Percentiles rank a stretch among this genome's conserved stretches.
Conservation (phyloP, 2,329 filamentous ascomycete species). For the Colletotrichum agaves region DNA sequence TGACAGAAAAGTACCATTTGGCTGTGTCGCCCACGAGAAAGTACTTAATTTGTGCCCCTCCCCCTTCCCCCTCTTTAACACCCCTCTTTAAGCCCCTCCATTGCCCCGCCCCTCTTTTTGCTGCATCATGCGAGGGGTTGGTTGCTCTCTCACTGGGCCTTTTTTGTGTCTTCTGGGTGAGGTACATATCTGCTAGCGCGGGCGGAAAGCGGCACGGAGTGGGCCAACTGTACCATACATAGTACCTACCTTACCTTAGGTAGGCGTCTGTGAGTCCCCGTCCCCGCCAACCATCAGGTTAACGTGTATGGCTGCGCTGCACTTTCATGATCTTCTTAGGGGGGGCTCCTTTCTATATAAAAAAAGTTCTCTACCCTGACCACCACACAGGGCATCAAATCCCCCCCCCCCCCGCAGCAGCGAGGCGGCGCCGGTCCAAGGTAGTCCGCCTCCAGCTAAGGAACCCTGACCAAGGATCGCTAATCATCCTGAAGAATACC, state of each 20-base stretch:
- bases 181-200: slow-evolving; percentile 11
- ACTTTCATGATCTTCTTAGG: not conserved
- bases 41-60: slow-evolving; percentile 25
- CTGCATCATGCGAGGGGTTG: slow-evolving; percentile 35
- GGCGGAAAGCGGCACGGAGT: not conserved
- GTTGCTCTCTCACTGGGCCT: slow-evolving; percentile 10
- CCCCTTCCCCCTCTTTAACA: too few species aligned
- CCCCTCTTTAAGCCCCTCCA: slow-evolving; percentile 19
- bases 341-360: slow-evolving; percentile 33
- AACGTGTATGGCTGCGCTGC: not conserved
- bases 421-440: slow-evolving; percentile 17
- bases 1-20: not conserved
- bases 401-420: slow-evolving; percentile 22
- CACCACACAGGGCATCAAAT: not conserved
- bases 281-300: not conserved
- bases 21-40: not conserved
- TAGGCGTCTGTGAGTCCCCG: slow-evolving; percentile 21
- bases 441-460: not conserved
- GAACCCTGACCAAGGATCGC: not conserved
- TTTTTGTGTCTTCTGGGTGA: slow-evolving; percentile 7
- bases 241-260: too few species aligned
- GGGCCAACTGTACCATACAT: slow-evolving; percentile 28
- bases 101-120: slow-evolving; percentile 28
- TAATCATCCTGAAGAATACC: not conserved
- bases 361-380: slow-evolving; percentile 12